phyloP scores from a whole-genome alignment of 441 rosid species.

The Kokia cookei region DNA sequence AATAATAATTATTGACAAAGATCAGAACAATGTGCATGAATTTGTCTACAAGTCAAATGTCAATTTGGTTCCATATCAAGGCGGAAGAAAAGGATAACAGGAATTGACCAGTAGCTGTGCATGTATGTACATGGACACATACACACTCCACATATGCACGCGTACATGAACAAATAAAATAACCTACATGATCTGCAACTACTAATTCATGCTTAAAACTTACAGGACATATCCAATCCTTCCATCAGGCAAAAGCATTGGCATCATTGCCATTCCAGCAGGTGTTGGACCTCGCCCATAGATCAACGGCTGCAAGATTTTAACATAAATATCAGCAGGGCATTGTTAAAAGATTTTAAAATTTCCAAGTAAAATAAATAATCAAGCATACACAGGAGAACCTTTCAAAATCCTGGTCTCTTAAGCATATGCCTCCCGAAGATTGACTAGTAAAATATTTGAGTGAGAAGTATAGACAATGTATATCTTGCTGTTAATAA shows the following conservation, averaged over 20 bases:
- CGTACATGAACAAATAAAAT: neutral
- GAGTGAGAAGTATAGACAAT: neutral
- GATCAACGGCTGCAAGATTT: conserved; percentile 64
- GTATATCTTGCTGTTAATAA: neutral
- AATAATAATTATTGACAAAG: no score
- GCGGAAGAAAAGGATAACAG: neutral
- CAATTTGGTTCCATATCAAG: neutral
- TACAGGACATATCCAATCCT: conserved; percentile 96
- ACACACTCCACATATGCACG: neutral
- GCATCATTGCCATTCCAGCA: conserved; percentile 95
- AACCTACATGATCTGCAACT: neutral
- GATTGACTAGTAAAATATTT: neutral
- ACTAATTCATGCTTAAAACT: conserved; percentile 24
- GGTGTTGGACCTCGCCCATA: conserved; percentile 82
- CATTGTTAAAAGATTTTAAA: neutral
- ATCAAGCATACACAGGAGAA: neutral
- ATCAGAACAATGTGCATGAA: neutral
- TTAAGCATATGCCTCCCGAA: neutral
- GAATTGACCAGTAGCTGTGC: neutral
- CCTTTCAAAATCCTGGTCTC: neutral
- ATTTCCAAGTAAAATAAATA: neutral
- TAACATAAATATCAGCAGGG: conserved; percentile 13
- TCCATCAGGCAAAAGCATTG: conserved; percentile 96
- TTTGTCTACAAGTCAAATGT: neutral
- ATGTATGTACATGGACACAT: neutral